Evolutionary conservation across 108 stramenopile species (phyloP).

Genomic region (Chaetoceros muelleri): DNA sequence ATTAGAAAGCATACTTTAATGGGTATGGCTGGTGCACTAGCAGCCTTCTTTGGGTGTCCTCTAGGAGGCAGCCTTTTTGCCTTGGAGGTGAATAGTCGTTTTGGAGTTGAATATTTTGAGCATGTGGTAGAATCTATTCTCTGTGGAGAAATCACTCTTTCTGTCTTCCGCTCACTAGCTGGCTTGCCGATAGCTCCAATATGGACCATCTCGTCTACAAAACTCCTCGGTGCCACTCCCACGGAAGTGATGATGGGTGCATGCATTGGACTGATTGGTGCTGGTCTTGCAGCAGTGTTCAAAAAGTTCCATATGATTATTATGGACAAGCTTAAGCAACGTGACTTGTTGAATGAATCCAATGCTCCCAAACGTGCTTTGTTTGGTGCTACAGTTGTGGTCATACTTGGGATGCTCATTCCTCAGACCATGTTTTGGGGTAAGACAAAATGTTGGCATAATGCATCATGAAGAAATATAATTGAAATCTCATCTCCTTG

Average conservation of each 20-base stretch:
- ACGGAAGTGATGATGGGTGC: slow-evolving; percentile 23
- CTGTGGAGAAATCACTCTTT: slow-evolving; percentile 40
- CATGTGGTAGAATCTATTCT: slow-evolving; percentile 49
- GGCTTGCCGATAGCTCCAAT: slow-evolving; percentile 37
- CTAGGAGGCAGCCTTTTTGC: slow-evolving; percentile 51
- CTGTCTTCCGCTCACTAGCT: slow-evolving; percentile 37
- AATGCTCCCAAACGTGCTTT: slow-evolving; percentile 37
- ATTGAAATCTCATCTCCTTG: too few relatives aligned
- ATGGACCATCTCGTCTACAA: slow-evolving; percentile 19
- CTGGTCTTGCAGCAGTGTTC: slow-evolving; percentile 33
- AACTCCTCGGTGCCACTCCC: slow-evolving; percentile 17
- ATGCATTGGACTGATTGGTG: slow-evolving; percentile 42
- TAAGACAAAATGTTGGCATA: too few relatives aligned
- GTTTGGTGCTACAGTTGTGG: slow-evolving; percentile 27
- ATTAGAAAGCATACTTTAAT: slow-evolving; percentile 58
- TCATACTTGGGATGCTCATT: slow-evolving; percentile 30
- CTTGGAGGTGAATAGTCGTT: slow-evolving; percentile 44
- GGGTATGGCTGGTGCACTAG: slow-evolving; percentile 55
- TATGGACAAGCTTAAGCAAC: slow-evolving; percentile 24
- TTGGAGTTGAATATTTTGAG: slow-evolving; percentile 64
- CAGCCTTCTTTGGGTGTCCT: slow-evolving; percentile 56
- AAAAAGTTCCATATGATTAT: slow-evolving; percentile 35
- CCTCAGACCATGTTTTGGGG: slow-evolving; percentile 71
- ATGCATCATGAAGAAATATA: too few relatives aligned
- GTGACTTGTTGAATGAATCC: slow-evolving; percentile 30